Conservation (phyloP, 306 rosid species). For the Amphicarpaea edgeworthii region DNA sequence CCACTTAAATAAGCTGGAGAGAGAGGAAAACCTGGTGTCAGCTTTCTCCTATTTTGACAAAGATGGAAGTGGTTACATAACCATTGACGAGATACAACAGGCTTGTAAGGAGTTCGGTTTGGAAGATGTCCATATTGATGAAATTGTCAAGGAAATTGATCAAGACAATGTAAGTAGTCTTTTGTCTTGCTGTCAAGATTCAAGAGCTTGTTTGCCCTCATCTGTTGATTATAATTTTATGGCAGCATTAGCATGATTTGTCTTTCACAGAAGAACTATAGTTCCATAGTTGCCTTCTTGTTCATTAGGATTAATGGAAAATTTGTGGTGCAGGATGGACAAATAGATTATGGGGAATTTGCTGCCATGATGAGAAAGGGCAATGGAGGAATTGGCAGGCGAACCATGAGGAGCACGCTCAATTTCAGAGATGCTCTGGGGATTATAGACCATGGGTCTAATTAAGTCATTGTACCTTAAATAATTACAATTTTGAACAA, state of each 20-base stretch:
- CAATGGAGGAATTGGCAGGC: conserved; percentile 64
- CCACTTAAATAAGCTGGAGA: conserved; percentile 70
- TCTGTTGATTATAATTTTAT: background rate
- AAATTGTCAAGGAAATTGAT: conserved; percentile 65
- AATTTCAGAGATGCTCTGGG: conserved; percentile 55
- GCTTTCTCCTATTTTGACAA: conserved; percentile 69
- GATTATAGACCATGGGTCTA: conserved; percentile 43
- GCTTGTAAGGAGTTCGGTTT: conserved; percentile 70
- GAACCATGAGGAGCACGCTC: conserved; percentile 64
- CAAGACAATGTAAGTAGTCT: conserved; percentile 58
- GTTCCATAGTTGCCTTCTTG: conserved; percentile 13
- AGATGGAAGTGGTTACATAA: conserved; percentile 69
- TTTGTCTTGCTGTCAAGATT: background rate
- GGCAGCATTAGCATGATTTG: no score
- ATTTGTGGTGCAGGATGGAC: conserved; percentile 61
- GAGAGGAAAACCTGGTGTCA: conserved; percentile 63
- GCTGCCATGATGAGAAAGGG: conserved; percentile 71
- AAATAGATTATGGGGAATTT: conserved; percentile 66
- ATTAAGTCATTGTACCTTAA: conserved; percentile 39
- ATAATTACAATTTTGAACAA: conserved; percentile 37
- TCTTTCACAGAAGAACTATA: no score
- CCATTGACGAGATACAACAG: conserved; percentile 66
- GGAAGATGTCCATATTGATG: conserved; percentile 61
- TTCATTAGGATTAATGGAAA: conserved; percentile 39
- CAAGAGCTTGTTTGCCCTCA: conserved; percentile 19